A percentile compares a stretch with the other conserved stretches of the same genome.
Evolutionary conservation across 1,284 basidiomycete genomes (phyloP).

Genomic region (Boletus albobrunnescens): DNA sequence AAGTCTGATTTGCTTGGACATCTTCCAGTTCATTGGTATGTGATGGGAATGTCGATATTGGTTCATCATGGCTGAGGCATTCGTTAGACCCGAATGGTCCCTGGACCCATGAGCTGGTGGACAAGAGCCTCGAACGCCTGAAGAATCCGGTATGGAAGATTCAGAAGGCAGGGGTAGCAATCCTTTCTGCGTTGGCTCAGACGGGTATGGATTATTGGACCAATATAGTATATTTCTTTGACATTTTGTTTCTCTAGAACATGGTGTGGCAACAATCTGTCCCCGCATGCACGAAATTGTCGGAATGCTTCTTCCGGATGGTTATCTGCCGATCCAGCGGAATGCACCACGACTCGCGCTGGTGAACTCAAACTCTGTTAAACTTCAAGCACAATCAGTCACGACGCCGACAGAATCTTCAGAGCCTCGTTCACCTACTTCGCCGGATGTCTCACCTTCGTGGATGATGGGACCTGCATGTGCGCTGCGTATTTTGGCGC

Average conservation of each 20-base stretch:
- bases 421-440: background rate
- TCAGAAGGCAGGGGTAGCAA: no score
- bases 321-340: constrained; percentile 5
- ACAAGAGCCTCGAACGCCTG: background rate
- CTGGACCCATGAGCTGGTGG: background rate
- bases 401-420: background rate
- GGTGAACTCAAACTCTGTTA: no score
- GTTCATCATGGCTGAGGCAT: background rate
- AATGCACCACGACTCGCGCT: background rate
- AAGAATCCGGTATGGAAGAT: constrained; percentile 3
- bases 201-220: no score
- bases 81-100: constrained; percentile 6
- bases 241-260: constrained; percentile 3
- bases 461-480: constrained; percentile 26
- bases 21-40: constrained; percentile 20
- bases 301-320: constrained; percentile 17
- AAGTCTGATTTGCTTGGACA: constrained; percentile 22
- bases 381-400: background rate
- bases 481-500: constrained; percentile 19
- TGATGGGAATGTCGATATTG: background rate
- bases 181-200: no score
- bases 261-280: constrained; percentile 13
- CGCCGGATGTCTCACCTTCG: background rate
- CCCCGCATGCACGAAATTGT: constrained; percentile 12
- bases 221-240: no score